Conservation (phyloP, 2,329 filamentous ascomycete genomes). For the Colletotrichum godetiae region DNA sequence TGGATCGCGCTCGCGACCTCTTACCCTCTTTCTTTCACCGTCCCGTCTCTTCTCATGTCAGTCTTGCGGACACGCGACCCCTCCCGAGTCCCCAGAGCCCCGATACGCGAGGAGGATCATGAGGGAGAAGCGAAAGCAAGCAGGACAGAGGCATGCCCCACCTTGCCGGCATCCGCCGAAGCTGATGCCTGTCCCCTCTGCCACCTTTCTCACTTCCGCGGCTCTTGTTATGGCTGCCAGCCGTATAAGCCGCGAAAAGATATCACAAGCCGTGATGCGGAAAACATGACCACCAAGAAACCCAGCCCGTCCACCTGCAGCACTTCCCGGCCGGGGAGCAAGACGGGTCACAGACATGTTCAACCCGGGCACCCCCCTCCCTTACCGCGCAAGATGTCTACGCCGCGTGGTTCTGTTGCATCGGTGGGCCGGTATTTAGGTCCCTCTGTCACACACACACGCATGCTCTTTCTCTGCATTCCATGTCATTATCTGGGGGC, state of each 20-base stretch:
- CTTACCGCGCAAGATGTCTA: background rate
- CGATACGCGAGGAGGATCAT: slow-evolving; percentile 25
- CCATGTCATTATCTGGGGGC: slow-evolving; percentile 1
- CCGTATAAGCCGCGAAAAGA: slow-evolving; percentile 3
- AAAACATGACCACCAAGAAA: background rate
- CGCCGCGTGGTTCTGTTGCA: slow-evolving; percentile 14
- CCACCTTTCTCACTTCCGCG: background rate
- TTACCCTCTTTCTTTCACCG: background rate
- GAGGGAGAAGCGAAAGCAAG: slow-evolving; percentile 26
- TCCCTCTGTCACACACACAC: background rate
- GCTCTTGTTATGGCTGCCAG: slow-evolving; percentile 8
- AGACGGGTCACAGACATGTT: background rate
- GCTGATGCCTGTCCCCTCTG: slow-evolving; percentile 13
- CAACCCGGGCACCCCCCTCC: background rate
- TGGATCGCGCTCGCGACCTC: background rate
- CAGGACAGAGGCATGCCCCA: slow-evolving; percentile 6
- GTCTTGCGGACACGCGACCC: background rate
- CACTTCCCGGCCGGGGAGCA: background rate
- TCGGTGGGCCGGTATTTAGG: background rate
- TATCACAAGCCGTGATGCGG: background rate
- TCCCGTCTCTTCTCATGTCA: background rate
- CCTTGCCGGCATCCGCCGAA: slow-evolving; percentile 4
- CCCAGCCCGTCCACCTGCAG: background rate
- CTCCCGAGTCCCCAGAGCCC: background rate
- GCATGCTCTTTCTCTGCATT: background rate